Percentiles rank a stretch among this genome's conserved stretches.
These are phyloP conservation scores for Cardamine occulta DNA, from an alignment of 345 rosid species.

Conservation along the genomic window DNA sequence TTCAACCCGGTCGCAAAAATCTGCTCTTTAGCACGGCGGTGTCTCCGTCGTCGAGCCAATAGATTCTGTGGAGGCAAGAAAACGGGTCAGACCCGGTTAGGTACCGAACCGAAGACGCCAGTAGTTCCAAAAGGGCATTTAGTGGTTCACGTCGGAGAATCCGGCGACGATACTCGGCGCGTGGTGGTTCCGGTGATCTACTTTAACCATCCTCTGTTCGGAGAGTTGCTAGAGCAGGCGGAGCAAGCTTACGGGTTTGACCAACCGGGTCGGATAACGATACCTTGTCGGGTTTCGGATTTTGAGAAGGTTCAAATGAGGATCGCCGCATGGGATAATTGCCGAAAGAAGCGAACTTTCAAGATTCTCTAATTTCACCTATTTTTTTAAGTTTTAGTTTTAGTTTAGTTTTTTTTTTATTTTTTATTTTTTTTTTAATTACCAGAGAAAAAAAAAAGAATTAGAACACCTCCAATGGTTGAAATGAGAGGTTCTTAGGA, in stretches of 20 bases:
- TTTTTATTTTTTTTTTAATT: background rate
- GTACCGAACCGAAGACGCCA: slow-evolving; percentile 35
- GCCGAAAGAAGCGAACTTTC: slow-evolving; percentile 36
- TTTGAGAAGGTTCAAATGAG: slow-evolving; percentile 78
- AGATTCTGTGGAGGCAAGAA: slow-evolving; percentile 36
- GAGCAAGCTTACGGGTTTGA: slow-evolving; percentile 77
- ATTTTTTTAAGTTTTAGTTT: background rate
- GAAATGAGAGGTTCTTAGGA: too few relatives aligned
- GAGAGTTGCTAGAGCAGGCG: slow-evolving; percentile 68
- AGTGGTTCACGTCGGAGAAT: slow-evolving; percentile 70
- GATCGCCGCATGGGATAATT: slow-evolving; percentile 65
- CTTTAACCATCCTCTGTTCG: slow-evolving; percentile 87
- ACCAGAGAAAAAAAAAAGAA: background rate
- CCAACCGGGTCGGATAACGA: slow-evolving; percentile 72
- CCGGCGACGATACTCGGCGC: slow-evolving; percentile 52
- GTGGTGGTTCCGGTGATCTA: slow-evolving; percentile 75
- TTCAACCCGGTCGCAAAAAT: slow-evolving; percentile 48
- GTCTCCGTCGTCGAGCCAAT: slow-evolving; percentile 52
- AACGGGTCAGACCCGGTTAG: slow-evolving; percentile 51
- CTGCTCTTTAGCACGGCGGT: slow-evolving; percentile 45
- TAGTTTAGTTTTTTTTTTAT: background rate
- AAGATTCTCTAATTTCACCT: slow-evolving; percentile 30
- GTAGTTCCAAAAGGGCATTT: slow-evolving; percentile 75
- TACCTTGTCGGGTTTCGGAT: slow-evolving; percentile 80
- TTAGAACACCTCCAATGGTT: too few relatives aligned